These are phyloP conservation scores for Didymella sp. DNA, from an alignment of 2,329 filamentous ascomycete genomes.

Conservation along the genomic window DNA sequence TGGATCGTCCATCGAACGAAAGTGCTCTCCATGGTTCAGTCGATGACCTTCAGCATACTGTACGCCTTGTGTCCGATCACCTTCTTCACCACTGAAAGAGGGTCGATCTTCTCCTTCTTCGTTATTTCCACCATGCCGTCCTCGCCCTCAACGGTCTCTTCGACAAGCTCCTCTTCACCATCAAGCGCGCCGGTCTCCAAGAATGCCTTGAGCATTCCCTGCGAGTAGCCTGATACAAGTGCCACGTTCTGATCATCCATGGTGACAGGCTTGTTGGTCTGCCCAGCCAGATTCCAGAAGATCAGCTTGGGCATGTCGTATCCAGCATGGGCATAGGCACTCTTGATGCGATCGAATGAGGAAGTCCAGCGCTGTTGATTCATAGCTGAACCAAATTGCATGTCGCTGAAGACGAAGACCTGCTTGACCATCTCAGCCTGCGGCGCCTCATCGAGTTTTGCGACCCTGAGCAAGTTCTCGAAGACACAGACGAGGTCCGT, in stretches of 20 bases:
- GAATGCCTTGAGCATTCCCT: constrained; percentile 65
- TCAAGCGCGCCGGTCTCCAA: constrained; percentile 59
- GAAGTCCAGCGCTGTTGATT: background rate
- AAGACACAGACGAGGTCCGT: background rate
- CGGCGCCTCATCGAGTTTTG: background rate
- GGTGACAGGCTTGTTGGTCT: constrained; percentile 59
- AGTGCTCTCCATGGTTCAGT: background rate
- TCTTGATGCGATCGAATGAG: background rate
- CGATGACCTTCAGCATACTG: constrained; percentile 61
- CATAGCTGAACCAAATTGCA: background rate
- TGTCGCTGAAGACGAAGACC: background rate
- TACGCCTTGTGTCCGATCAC: constrained; percentile 63
- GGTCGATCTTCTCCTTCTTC: constrained; percentile 55
- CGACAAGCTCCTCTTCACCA: constrained; percentile 50
- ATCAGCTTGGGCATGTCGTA: constrained; percentile 5
- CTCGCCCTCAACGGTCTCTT: constrained; percentile 44
- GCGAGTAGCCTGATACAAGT: constrained; percentile 64
- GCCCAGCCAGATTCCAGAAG: constrained; percentile 16
- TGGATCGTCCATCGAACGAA: background rate
- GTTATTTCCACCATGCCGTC: constrained; percentile 40
- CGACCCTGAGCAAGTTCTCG: background rate
- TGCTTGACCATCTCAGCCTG: background rate
- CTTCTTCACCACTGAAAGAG: constrained; percentile 57
- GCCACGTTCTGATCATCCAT: constrained; percentile 56
- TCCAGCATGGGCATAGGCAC: background rate